Base-by-base conservation (phyloP, 768 basidiomycete species). In the Hygrocybe coccinea region DNA sequence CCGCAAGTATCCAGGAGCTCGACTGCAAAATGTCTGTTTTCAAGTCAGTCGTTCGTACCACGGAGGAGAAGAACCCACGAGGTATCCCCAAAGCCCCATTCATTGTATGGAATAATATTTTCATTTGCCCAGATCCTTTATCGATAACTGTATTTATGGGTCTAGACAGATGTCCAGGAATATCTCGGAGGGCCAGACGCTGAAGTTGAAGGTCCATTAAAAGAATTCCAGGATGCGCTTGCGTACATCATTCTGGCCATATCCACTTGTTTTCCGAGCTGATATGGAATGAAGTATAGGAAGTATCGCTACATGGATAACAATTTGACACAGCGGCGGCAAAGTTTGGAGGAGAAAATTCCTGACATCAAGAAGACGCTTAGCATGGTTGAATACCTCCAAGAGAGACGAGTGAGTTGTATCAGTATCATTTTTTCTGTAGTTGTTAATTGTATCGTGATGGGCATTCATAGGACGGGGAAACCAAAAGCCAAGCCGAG, bases 301-400 rank as follows among this genome's bases (percentile, higher is more conserved):
- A 98, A 99, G 78, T 98, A 99, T 77, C 88, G 90, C 49, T 97
- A 95, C 73, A 98, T 99, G 95, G 95, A 98, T 62, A 74, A 83
- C 14, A 94, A 84, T 66, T 76, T 95, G 48, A 75, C 84, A 5
- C 87, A 92, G 65, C 81, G 94, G 45, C 79, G 88, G 52, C 79
- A 79, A 50, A 83, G 87, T 15, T 77, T 97, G 4, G 88, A 94
- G 62, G 89, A 91, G 58, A 98, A 99, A 78, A 94, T 97, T 36
- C 95, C 95, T 0, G 97, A 99, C 69, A 92, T 98, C 65, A 82
- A 82, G 64, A 93, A 94, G 75, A 97, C 95, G 2, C 72, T 99
- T 41, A 79, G 79, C 59, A 95, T 97, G 83, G 91, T 97, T 19
- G 83, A 88, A 64, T 90, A 81, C 67, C 68, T 97, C 22, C 82